These are phyloP conservation scores for Sabuloglossum arenarium DNA, from an alignment of 495 filamentous ascomycete genomes.

Conservation along the genomic window DNA sequence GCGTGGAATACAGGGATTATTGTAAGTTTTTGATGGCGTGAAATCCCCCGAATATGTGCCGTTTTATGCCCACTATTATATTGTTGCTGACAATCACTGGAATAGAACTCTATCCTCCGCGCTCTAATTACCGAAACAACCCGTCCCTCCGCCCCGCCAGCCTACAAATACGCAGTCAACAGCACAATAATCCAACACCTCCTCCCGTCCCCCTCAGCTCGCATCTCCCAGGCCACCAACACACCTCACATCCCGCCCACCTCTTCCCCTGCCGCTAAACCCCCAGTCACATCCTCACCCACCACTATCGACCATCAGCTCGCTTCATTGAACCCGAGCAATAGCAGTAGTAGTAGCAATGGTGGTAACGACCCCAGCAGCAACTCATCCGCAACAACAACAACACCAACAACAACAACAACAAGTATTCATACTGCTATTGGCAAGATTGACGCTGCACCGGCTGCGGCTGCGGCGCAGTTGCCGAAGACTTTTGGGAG, in stretches of 20 bases:
- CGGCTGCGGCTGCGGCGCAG: too few species aligned
- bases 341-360: too few species aligned
- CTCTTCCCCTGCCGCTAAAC: neutral
- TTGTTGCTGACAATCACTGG: neutral
- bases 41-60: too few species aligned
- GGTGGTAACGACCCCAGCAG: too few species aligned
- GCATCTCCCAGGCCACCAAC: too few species aligned
- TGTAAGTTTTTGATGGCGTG: conserved; percentile 38
- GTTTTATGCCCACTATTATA: too few species aligned
- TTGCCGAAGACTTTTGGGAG: conserved; percentile 32
- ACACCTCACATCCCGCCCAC: neutral
- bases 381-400: too few species aligned
- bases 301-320: too few species aligned
- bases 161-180: conserved; percentile 84
- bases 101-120: conserved; percentile 66
- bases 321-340: too few species aligned
- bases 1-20: conserved; percentile 85
- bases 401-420: too few species aligned
- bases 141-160: conserved; percentile 20
- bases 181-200: conserved; percentile 95
- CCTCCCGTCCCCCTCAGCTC: conserved; percentile 19
- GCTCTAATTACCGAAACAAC: conserved; percentile 60
- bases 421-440: too few species aligned
- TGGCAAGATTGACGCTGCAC: too few species aligned
- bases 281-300: neutral